Conservation (phyloP, 2,329 filamentous ascomycete genomes). For the Thelonectria olida region DNA sequence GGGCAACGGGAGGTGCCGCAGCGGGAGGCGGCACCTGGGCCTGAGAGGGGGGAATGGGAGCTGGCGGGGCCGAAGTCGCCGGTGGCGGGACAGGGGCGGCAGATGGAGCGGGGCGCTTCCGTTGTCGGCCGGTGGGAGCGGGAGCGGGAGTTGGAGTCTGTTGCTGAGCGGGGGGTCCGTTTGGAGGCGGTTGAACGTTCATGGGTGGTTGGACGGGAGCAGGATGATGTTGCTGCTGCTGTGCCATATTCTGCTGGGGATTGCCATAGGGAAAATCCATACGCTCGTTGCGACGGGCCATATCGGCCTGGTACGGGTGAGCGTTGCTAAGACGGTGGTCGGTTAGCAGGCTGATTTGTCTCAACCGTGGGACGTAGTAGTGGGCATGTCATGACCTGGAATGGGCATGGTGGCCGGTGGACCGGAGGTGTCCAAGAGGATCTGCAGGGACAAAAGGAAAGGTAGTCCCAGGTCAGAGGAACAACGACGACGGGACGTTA, state of each 20-base stretch:
- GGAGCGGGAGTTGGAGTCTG: conserved; percentile 51
- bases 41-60: conserved; percentile 45
- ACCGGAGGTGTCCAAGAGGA: conserved; percentile 13
- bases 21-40: conserved; percentile 43
- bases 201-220: conserved; percentile 53
- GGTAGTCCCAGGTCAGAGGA: conserved; percentile 23
- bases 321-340: conserved; percentile 44
- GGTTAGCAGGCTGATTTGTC: conserved; percentile 43
- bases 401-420: conserved; percentile 27
- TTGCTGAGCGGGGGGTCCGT: conserved; percentile 43
- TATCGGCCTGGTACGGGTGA: conserved; percentile 62
- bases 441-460: conserved; percentile 22
- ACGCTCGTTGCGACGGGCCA: conserved; percentile 56
- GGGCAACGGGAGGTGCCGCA: conserved; percentile 43
- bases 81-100: conserved; percentile 48
- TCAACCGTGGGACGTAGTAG: conserved; percentile 34
- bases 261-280: conserved; percentile 54
- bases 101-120: conserved; percentile 53
- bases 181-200: conserved; percentile 52
- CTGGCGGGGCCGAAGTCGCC: conserved; percentile 44
- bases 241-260: conserved; percentile 50
- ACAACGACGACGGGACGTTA: conserved; percentile 30
- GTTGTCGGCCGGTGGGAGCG: conserved; percentile 48
- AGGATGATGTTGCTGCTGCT: conserved; percentile 50
- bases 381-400: conserved; percentile 36